A percentile compares a stretch with the other conserved stretches of the same genome.
phyloP scores from a whole-genome alignment of 768 basidiomycete species.

The Tephrocybe sp. region DNA sequence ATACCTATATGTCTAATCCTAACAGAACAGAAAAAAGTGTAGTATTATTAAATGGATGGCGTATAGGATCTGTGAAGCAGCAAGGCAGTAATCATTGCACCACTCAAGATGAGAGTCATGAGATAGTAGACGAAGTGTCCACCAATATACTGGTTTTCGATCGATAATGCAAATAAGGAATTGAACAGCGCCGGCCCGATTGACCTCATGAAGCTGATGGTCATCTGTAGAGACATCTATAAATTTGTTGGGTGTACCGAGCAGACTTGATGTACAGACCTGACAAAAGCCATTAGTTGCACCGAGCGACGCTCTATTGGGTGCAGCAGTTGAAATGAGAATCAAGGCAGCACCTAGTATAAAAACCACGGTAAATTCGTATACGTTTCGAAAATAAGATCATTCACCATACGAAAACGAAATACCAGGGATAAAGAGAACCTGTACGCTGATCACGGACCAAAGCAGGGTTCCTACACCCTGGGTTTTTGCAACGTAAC shows the following conservation, averaged over 20 bases:
- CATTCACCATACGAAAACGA: slow-evolving; percentile 34
- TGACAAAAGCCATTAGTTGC: slow-evolving; percentile 27
- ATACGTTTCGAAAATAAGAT: not conserved
- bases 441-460: slow-evolving; percentile 46
- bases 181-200: slow-evolving; percentile 57
- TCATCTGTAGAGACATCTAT: slow-evolving; percentile 24
- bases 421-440: slow-evolving; percentile 45
- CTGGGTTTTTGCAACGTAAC: slow-evolving; percentile 44
- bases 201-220: slow-evolving; percentile 36
- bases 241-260: not conserved
- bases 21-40: too few relatives aligned
- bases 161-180: slow-evolving; percentile 62
- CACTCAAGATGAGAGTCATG: slow-evolving; percentile 24
- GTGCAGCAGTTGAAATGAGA: slow-evolving; percentile 61
- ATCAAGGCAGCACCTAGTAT: slow-evolving; percentile 70
- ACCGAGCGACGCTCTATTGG: slow-evolving; percentile 64
- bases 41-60: not conserved
- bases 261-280: not conserved
- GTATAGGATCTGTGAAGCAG: slow-evolving; percentile 18
- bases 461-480: slow-evolving; percentile 49
- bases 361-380: not conserved
- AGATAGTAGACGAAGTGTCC: slow-evolving; percentile 51
- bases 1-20: too few relatives aligned
- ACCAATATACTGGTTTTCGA: slow-evolving; percentile 44
- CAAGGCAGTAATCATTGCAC: slow-evolving; percentile 25